A percentile compares a stretch with the other conserved stretches of the same genome.
Evolutionary conservation across 2,329 filamentous ascomycete species (phyloP).

Genomic region (Aspergillus ochraceoroseus): DNA sequence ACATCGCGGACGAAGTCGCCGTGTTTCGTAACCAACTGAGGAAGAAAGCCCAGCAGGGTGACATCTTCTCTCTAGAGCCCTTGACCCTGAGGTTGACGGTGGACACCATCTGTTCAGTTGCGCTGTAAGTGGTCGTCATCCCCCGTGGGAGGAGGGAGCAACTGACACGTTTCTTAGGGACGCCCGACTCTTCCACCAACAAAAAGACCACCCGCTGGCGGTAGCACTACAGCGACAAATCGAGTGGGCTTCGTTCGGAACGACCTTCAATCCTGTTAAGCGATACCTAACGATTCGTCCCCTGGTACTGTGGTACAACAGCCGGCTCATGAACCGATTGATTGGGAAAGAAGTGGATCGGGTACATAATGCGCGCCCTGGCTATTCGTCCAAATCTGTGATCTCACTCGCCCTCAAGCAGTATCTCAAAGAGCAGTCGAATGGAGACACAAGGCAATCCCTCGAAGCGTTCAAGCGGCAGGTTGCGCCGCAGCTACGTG

Average conservation of each 20-base stretch:
- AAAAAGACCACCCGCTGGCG: constrained; percentile 3
- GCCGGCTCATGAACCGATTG: constrained; percentile 6
- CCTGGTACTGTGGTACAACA: constrained; percentile 4
- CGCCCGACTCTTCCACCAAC: constrained; percentile 6
- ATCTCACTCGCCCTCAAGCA: constrained; percentile 5
- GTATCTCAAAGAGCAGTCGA: constrained; percentile 6
- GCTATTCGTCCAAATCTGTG: constrained; percentile 5
- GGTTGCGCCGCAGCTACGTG: constrained; percentile 5
- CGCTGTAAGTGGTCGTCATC: neutral
- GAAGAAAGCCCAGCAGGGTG: neutral
- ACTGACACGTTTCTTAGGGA: constrained; percentile 1
- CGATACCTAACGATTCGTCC: neutral
- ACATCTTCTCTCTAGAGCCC: constrained; percentile 5
- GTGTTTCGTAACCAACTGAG: constrained; percentile 6
- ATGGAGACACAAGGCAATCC: neutral
- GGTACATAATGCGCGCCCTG: neutral
- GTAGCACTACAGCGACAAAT: constrained; percentile 1
- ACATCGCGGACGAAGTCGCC: constrained; percentile 3
- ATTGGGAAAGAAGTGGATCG: constrained; percentile 2
- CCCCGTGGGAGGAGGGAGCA: too few relatives aligned
- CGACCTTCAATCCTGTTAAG: constrained; percentile 5
- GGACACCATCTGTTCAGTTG: constrained; percentile 10
- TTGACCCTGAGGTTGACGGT: constrained; percentile 6
- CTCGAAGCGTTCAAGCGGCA: constrained; percentile 1
- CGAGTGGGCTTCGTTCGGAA: constrained; percentile 6